Conservation (phyloP, 176 grass and related monocot genomes). For the Pontederia paniculata region DNA sequence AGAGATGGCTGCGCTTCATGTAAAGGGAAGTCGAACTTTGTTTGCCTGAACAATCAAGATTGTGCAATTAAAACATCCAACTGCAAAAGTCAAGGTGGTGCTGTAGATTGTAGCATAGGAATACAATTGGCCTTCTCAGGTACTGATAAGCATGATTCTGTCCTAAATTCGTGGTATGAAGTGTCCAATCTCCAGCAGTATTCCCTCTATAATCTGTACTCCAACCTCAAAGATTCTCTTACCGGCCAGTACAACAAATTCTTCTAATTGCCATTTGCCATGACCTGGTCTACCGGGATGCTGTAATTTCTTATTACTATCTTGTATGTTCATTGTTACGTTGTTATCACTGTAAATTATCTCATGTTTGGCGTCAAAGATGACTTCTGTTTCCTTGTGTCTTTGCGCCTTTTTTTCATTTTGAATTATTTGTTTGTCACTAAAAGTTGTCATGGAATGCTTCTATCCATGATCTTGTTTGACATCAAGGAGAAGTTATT, state of each 20-base stretch:
- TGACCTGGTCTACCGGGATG: background rate
- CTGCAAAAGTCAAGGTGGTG: constrained; percentile 50
- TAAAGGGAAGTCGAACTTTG: constrained; percentile 35
- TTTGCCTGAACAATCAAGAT: constrained; percentile 45
- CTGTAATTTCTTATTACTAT: too few species aligned
- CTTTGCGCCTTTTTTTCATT: too few species aligned
- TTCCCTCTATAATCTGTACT: constrained; percentile 66
- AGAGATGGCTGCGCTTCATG: constrained; percentile 48
- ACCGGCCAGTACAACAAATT: constrained; percentile 38
- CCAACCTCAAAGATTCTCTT: constrained; percentile 61
- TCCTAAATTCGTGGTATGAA: constrained; percentile 92
- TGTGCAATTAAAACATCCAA: constrained; percentile 39
- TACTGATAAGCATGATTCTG: constrained; percentile 67
- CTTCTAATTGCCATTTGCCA: constrained; percentile 25
- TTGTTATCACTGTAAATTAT: too few species aligned
- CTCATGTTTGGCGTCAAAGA: too few species aligned
- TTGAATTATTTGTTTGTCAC: too few species aligned
- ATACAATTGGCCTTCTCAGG: constrained; percentile 86
- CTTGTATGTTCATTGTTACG: too few species aligned
- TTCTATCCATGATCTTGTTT: too few species aligned
- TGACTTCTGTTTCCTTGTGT: too few species aligned
- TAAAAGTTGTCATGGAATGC: too few species aligned
- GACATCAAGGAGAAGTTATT: too few species aligned
- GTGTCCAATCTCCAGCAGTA: constrained; percentile 86
- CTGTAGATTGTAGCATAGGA: constrained; percentile 49